Conservation (phyloP, 805 yeast species). For the Teunomyces funiuensis region DNA sequence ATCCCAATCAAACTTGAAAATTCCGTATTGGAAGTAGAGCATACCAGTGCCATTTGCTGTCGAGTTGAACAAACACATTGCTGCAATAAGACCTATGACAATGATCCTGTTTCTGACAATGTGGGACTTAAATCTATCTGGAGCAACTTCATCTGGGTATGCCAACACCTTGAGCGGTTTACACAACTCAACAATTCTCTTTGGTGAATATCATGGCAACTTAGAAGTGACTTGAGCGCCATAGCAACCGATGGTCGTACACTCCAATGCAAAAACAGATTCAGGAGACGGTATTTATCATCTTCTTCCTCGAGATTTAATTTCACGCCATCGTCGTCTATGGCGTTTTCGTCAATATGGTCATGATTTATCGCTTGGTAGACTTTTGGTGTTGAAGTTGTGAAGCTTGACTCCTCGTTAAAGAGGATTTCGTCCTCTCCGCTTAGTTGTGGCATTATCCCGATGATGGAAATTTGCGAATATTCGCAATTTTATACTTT, state of each 20-base stretch:
- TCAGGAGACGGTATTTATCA: neutral
- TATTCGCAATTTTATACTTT: neutral
- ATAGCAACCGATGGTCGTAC: neutral
- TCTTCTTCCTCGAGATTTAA: neutral
- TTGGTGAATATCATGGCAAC: neutral
- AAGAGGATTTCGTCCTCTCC: neutral
- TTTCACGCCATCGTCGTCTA: neutral
- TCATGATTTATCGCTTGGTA: neutral
- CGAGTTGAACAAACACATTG: neutral
- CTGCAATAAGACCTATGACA: neutral
- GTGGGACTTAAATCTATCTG: neutral
- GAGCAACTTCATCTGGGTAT: conserved; percentile 6
- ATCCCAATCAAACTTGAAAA: conserved; percentile 17
- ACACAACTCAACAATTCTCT: conserved; percentile 7
- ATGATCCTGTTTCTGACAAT: neutral
- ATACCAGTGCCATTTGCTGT: neutral
- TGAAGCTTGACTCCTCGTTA: neutral
- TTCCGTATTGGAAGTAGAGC: conserved; percentile 16
- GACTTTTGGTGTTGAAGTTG: neutral
- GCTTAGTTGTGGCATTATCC: neutral
- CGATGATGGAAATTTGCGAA: neutral
- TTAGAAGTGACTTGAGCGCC: no score
- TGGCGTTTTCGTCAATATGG: neutral
- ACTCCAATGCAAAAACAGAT: neutral
- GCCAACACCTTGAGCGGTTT: conserved; percentile 17